Evolutionary conservation across 2,329 filamentous ascomycete species (phyloP), one percentile per base, ranked within the genome.

Genomic region (Hypoxylon sp.): DNA sequence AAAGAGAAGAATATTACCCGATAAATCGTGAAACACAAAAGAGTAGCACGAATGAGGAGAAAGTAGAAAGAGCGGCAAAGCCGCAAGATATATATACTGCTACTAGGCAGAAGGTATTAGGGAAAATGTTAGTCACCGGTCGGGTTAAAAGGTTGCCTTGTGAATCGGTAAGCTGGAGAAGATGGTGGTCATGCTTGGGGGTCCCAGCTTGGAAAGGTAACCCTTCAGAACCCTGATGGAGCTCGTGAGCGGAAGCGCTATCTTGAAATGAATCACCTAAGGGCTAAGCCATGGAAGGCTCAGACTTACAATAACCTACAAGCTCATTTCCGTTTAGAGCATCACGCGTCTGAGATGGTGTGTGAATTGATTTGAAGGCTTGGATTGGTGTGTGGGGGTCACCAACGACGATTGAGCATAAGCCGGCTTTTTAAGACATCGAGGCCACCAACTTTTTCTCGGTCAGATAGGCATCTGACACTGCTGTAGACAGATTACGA

Each of bases 51-150:
- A 71, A 64, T 60, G 63, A 24, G 37, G 11, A 60, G 63, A 59
- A 53, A 61, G n/a, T 22, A 33, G 37, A 54, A 60, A 44, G 26
- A 42, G 61, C 66, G 70, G 74, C 59, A 53, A 70, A 48, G 48
- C 60, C 62, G 64, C 55, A 42, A 44, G 66, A 71, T 77, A 77
- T 22, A 22, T 77, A 76, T 76, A 74, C 59, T 68, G 37, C 57
- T 59, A 59, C 70, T 72, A 75, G 74, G 73, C 73, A 76, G 73
- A 74, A 71, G 67, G 39, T 59, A 70, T 72, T 47, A 31, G 67
- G 64, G 52, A 65, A 59, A 63, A 54, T 66, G 69, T 75, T 71
- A 78, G 78, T 80, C 78, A 80, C 76, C 77, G 75, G 76, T 74
- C 69, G 69, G 65, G 48, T 67, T 66, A 63, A 67, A 57, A 73